A percentile compares a stretch with the other conserved stretches of the same genome.
phyloP scores from a whole-genome alignment of 371 early-diverging fungal genomes.

The Saksenaea oblongispora region DNA sequence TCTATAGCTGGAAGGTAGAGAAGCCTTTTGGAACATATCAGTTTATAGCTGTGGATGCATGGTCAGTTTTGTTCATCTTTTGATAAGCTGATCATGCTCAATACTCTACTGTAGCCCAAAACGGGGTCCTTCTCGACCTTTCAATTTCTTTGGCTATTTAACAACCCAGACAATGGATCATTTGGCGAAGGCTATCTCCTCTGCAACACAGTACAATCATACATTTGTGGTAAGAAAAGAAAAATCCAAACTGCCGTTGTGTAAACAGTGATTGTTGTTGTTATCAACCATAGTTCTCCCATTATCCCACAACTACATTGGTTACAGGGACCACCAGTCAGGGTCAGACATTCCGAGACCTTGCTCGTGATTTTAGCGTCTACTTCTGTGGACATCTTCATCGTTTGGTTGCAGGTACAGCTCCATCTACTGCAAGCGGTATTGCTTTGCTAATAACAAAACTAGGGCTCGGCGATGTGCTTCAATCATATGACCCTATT shows the following conservation, averaged over 20 bases:
- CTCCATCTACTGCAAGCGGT: neutral
- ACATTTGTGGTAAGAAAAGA: constrained; percentile 56
- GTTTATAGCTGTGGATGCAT: constrained; percentile 86
- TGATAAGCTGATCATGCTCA: neutral
- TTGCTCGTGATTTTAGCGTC: constrained; percentile 64
- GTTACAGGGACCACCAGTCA: constrained; percentile 67
- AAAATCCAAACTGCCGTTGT: neutral
- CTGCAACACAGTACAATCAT: constrained; percentile 55
- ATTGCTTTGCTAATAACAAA: neutral
- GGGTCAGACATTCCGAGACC: constrained; percentile 62
- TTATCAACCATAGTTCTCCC: constrained; percentile 54
- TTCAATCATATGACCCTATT: constrained; percentile 63
- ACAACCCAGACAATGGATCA: constrained; percentile 75
- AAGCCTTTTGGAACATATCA: constrained; percentile 73
- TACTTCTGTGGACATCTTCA: constrained; percentile 92
- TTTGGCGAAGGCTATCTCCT: constrained; percentile 47
- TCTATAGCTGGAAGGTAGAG: constrained; percentile 59
- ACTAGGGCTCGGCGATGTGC: constrained; percentile 63
- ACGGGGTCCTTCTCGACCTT: constrained; percentile 77
- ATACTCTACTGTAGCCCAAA: constrained; percentile 52
- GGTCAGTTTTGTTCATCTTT: constrained; percentile 43
- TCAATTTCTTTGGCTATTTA: constrained; percentile 90
- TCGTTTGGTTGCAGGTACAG: constrained; percentile 64
- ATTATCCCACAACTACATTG: constrained; percentile 86
- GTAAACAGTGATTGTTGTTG: neutral